Conservation (phyloP, 176 grass and related monocot genomes). For the Cenchrus purpureus region DNA sequence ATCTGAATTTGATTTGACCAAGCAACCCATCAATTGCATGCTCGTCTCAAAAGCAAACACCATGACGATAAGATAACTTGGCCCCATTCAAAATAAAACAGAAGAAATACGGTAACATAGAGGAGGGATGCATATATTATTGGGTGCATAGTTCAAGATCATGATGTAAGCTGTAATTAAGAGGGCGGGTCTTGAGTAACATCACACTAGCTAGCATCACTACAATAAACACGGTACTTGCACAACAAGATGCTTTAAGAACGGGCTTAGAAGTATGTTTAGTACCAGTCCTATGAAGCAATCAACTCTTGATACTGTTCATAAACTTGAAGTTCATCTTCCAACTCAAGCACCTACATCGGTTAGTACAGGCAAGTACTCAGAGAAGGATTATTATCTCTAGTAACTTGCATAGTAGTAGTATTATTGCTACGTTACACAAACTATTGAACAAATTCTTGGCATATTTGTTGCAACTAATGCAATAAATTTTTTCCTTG, state of each 20-base stretch:
- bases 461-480: too few relatives aligned
- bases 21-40: conserved; percentile 45
- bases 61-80: conserved; percentile 10
- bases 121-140: neutral
- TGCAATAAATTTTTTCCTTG: neutral
- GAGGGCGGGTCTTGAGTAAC: conserved; percentile 34
- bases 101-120: neutral
- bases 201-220: conserved; percentile 24
- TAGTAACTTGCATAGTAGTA: neutral
- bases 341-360: neutral
- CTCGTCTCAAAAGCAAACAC: conserved; percentile 28
- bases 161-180: conserved; percentile 23
- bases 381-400: neutral
- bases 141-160: neutral
- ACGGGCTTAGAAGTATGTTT: neutral
- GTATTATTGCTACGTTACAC: neutral
- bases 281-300: conserved; percentile 2
- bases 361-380: conserved; percentile 15
- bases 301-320: neutral
- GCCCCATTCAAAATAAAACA: conserved; percentile 22
- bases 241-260: conserved; percentile 39
- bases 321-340: neutral
- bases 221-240: conserved; percentile 27
- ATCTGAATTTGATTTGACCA: conserved; percentile 54
- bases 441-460: too few relatives aligned